These are phyloP conservation scores for Pseudocercospora eumusae DNA, from an alignment of 2,329 filamentous ascomycete genomes.

Conservation along the genomic window DNA sequence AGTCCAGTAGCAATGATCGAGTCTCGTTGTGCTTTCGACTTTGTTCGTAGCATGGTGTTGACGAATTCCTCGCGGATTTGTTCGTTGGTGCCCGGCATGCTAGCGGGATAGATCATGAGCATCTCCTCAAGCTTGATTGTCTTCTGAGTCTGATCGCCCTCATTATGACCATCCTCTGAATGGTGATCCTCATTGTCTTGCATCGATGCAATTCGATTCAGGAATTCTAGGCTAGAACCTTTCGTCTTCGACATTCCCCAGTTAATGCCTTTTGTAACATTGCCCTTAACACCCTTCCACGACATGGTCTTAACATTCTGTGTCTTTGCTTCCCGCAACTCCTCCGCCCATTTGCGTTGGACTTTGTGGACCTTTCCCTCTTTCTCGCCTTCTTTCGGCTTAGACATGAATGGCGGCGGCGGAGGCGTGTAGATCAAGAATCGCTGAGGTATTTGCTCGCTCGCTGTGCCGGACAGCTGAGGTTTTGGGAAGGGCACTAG, in stretches of 20 bases:
- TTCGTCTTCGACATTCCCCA: slow-evolving; percentile 47
- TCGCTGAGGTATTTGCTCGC: slow-evolving; percentile 41
- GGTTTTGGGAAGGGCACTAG: slow-evolving; percentile 50
- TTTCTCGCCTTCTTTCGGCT: slow-evolving; percentile 46
- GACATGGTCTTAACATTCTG: slow-evolving; percentile 42
- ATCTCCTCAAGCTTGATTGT: slow-evolving; percentile 43
- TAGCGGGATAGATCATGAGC: slow-evolving; percentile 44
- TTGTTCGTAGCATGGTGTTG: slow-evolving; percentile 47
- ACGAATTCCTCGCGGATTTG: slow-evolving; percentile 44
- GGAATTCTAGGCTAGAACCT: slow-evolving; percentile 47
- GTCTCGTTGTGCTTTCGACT: slow-evolving; percentile 47
- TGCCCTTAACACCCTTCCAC: slow-evolving; percentile 49
- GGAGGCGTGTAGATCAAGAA: slow-evolving; percentile 52
- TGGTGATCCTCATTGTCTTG: slow-evolving; percentile 15
- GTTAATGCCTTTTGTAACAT: slow-evolving; percentile 45
- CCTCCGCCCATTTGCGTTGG: slow-evolving; percentile 50
- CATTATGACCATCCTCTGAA: slow-evolving; percentile 20
- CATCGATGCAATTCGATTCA: slow-evolving; percentile 42
- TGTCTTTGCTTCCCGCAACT: slow-evolving; percentile 46
- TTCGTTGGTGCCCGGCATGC: slow-evolving; percentile 30
- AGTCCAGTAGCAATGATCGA: slow-evolving; percentile 48
- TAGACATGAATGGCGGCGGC: slow-evolving; percentile 44
- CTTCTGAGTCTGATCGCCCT: slow-evolving; percentile 31
- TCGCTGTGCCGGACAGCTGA: slow-evolving; percentile 31
- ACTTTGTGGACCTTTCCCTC: slow-evolving; percentile 48